Conservation (phyloP, 352 stramenopile species). For the Globisporangium paroecandrum region DNA sequence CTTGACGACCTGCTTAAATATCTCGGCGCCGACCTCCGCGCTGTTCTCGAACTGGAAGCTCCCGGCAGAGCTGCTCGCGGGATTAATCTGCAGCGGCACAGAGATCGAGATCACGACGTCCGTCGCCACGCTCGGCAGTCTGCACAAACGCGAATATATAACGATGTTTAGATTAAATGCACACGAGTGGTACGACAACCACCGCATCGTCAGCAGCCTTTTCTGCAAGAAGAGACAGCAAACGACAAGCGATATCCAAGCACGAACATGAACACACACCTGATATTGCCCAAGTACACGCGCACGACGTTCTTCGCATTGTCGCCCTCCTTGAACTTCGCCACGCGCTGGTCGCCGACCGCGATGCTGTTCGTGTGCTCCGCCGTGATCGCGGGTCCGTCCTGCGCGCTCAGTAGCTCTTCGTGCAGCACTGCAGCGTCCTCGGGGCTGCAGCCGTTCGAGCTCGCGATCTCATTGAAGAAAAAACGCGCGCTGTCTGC, state of each 20-base stretch:
- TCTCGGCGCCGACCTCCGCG: conserved; percentile 54
- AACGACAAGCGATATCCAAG: neutral
- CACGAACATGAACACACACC: conserved; percentile 20
- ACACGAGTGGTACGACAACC: neutral
- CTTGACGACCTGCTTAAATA: conserved; percentile 73
- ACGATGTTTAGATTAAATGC: neutral
- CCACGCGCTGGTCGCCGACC: conserved; percentile 74
- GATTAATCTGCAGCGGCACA: conserved; percentile 70
- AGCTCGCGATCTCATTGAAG: conserved; percentile 82
- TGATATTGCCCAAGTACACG: conserved; percentile 73
- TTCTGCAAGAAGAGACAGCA: conserved; percentile 1
- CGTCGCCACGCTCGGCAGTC: conserved; percentile 65
- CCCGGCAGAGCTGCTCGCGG: conserved; percentile 58
- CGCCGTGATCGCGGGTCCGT: conserved; percentile 33
- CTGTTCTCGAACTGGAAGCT: conserved; percentile 66
- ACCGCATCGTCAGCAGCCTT: neutral
- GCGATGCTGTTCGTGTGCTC: conserved; percentile 42
- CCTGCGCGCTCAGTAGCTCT: conserved; percentile 27
- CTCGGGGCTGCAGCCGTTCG: conserved; percentile 61
- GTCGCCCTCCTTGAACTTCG: conserved; percentile 84
- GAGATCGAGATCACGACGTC: conserved; percentile 83
- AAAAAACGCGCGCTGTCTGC: conserved; percentile 61
- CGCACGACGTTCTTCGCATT: conserved; percentile 82
- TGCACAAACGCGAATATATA: conserved; percentile 6
- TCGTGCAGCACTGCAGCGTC: conserved; percentile 55